Conservation (phyloP, 352 stramenopile species). For the Pythium myriotylum region DNA sequence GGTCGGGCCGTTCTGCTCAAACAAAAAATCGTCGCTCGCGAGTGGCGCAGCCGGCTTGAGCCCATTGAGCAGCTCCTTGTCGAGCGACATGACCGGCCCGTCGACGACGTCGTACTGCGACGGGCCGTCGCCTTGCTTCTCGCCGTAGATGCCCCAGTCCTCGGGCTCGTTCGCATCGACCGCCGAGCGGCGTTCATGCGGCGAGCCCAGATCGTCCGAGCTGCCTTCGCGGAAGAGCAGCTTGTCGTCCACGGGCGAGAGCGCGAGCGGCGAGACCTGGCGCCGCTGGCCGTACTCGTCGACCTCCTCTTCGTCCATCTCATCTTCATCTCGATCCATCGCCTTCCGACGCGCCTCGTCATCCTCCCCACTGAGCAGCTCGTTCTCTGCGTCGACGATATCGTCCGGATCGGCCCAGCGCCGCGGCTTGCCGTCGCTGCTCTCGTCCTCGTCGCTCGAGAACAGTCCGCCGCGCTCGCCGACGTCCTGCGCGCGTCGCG, state of each 20-base stretch:
- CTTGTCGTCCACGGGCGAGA: slow-evolving; percentile 21
- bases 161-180: slow-evolving; percentile 37
- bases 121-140: slow-evolving; percentile 24
- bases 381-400: slow-evolving; percentile 22
- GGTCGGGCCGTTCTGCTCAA: slow-evolving; percentile 50
- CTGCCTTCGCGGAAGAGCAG: slow-evolving; percentile 25
- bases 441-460: slow-evolving; percentile 14
- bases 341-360: too few species aligned
- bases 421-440: not conserved
- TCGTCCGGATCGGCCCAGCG: slow-evolving; percentile 11
- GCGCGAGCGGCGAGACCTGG: slow-evolving; percentile 11
- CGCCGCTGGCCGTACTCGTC: slow-evolving; percentile 5
- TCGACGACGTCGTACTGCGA: slow-evolving; percentile 56
- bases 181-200: slow-evolving; percentile 25
- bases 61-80: slow-evolving; percentile 52
- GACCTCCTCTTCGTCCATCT: too few species aligned
- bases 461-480: slow-evolving; percentile 7
- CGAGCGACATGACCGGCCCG: slow-evolving; percentile 45
- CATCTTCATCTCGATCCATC: too few species aligned
- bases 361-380: slow-evolving; percentile 24
- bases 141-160: slow-evolving; percentile 64
- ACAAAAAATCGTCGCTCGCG: slow-evolving; percentile 62
- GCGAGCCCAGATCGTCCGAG: slow-evolving; percentile 25
- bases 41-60: slow-evolving; percentile 29
- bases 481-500: not conserved